Evolutionary conservation across 352 stramenopile genomes (phyloP).

Genomic region (Pythium plurisporium): DNA sequence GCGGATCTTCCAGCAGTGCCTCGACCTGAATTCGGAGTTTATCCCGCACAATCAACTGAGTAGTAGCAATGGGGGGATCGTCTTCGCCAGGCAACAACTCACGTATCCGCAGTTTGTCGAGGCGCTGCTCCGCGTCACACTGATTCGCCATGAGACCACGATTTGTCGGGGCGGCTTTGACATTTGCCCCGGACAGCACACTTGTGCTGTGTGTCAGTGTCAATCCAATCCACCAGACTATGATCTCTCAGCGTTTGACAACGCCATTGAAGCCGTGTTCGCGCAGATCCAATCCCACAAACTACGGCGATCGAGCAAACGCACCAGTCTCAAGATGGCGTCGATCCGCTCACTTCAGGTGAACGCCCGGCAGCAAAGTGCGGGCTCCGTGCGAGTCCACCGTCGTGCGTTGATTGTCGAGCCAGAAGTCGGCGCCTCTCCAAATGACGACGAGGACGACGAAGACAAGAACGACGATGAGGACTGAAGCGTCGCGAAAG

Average conservation of each 20-base stretch:
- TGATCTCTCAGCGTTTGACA: constrained; percentile 37
- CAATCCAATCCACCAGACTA: constrained; percentile 22
- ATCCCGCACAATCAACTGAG: neutral
- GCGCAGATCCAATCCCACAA: constrained; percentile 28
- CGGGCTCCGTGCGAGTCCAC: neutral
- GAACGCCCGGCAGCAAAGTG: neutral
- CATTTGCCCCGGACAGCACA: constrained; percentile 46
- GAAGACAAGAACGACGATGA: neutral
- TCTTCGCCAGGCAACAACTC: constrained; percentile 23
- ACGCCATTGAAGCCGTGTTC: constrained; percentile 44
- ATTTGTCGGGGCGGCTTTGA: constrained; percentile 52
- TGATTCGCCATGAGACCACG: constrained; percentile 40
- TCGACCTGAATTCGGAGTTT: constrained; percentile 26
- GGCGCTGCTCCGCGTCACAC: constrained; percentile 39
- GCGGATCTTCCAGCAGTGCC: constrained; percentile 55
- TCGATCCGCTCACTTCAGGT: constrained; percentile 14
- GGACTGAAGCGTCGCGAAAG: constrained; percentile 13
- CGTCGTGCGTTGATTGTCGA: constrained; percentile 4
- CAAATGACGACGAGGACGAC: too few relatives aligned
- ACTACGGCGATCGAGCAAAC: constrained; percentile 18
- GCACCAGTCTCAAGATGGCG: constrained; percentile 31
- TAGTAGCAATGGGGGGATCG: neutral
- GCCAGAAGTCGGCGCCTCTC: neutral
- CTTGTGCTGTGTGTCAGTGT: constrained; percentile 44
- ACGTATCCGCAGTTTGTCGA: constrained; percentile 50